These are phyloP conservation scores for Cyclotella cryptica DNA, from an alignment of 108 stramenopile species.

Conservation along the genomic window DNA sequence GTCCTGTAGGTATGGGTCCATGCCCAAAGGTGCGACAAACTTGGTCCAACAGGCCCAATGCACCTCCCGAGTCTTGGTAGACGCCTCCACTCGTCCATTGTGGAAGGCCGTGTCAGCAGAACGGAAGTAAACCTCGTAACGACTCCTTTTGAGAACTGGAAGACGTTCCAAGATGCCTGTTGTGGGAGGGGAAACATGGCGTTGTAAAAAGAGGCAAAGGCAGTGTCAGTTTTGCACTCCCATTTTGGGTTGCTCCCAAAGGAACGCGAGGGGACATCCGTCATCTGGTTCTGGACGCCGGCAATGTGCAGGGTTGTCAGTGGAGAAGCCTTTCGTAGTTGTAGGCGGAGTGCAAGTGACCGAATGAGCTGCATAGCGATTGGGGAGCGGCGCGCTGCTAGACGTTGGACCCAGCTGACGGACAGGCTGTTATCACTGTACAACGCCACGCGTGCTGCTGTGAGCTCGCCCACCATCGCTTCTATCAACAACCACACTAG, in stretches of 20 bases:
- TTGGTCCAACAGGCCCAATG: constrained; percentile 7
- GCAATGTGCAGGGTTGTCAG: constrained; percentile 7
- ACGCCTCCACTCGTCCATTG: constrained; percentile 1
- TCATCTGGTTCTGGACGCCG: neutral
- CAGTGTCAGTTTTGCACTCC: neutral
- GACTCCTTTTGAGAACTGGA: neutral
- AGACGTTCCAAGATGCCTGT: constrained; percentile 2
- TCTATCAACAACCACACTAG: constrained; percentile 25
- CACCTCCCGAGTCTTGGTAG: constrained; percentile 3
- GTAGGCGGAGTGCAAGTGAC: neutral
- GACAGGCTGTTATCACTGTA: constrained; percentile 1
- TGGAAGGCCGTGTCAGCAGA: neutral
- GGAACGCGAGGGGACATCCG: neutral
- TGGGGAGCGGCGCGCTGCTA: neutral
- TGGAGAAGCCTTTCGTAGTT: neutral
- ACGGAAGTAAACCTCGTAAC: neutral
- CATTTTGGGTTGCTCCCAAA: neutral
- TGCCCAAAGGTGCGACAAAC: constrained; percentile 1
- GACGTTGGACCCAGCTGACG: neutral
- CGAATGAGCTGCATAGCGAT: neutral
- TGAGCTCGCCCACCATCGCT: neutral
- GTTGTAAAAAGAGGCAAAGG: neutral
- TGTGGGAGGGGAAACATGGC: neutral
- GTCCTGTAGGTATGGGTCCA: constrained; percentile 1
- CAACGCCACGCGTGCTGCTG: neutral